These are phyloP conservation scores for Chrysophaeum taylorii DNA, from an alignment of 352 stramenopile species.

Conservation along the genomic window DNA sequence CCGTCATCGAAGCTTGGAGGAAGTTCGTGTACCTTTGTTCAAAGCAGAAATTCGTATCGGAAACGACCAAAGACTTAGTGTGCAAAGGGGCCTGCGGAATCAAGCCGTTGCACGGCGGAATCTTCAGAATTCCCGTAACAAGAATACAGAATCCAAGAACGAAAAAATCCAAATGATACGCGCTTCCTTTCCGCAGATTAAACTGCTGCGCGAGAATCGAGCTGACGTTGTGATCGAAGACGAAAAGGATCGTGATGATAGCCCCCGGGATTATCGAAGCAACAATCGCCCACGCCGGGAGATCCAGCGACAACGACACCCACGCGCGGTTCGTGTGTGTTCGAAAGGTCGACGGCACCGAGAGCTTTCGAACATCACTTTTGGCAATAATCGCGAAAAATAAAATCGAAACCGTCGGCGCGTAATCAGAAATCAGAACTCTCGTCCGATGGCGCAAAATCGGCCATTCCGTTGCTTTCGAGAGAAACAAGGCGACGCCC, in stretches of 20 bases:
- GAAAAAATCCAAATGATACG: conserved; percentile 6
- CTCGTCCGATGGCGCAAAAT: neutral
- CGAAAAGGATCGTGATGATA: conserved; percentile 18
- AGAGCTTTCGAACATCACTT: neutral
- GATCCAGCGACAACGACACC: neutral
- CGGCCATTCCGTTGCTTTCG: conserved; percentile 42
- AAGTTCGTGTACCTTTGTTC: conserved; percentile 10
- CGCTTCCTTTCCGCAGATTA: neutral
- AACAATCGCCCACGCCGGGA: neutral
- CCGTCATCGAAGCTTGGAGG: neutral
- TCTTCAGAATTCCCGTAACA: neutral
- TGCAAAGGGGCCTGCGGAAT: conserved; percentile 1
- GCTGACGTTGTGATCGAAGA: conserved; percentile 19
- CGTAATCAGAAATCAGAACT: conserved; percentile 16
- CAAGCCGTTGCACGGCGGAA: neutral
- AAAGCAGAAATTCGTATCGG: neutral
- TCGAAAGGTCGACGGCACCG: conserved; percentile 39
- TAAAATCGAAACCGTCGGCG: conserved; percentile 2
- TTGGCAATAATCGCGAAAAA: neutral
- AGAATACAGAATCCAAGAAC: neutral
- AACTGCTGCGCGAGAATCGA: conserved; percentile 14
- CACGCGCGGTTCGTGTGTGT: conserved; percentile 30
- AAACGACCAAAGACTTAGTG: neutral
- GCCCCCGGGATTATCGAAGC: neutral
- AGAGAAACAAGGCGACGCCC: conserved; percentile 1